Base-by-base conservation (phyloP, 768 basidiomycete species). In the Macrolepiota fuliginosa region DNA sequence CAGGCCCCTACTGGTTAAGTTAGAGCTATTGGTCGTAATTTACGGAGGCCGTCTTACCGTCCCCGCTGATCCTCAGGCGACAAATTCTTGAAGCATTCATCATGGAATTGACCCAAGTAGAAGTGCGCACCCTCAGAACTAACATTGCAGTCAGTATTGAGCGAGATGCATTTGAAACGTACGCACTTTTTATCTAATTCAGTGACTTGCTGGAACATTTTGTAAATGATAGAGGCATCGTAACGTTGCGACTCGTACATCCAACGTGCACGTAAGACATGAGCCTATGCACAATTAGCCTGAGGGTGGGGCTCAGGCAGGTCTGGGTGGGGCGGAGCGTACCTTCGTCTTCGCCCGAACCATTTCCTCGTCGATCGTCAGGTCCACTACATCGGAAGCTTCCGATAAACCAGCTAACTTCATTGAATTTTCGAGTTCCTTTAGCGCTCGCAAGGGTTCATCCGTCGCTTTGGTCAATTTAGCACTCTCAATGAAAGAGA, bases 71-170 rank as follows among this genome's bases (percentile, higher is more conserved):
- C 76, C 22, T 88, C 87, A 1, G 65, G 56, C 0, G 81, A 62
- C n/a, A 92, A 72, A 17, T 69, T 77, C 68, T 86, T 90, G 72
- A 76, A 89, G 61, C 82, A 86, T 56, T 88, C 83, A 67, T 99
- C 96, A 59, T 95, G 91, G 69, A 90, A 98, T 63, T 88, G 87
- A 0, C 96, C 96, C 9, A 92, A 79, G 71, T 96, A 86, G 67
- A 92, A 99, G 56, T 88, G 82, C 0, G 88, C 88, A 54, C 90
- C 93, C 72, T 98, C 96, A 86, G 88, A 90, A 22, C 89, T 92
- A 53, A 9, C 61, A 60, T 61, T 11, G 64, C 4, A 29, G 17
- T 49, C 47, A 46, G 35, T 25, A 29, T 11, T 27, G 25, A 54
- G 4, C 50, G 17, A 32, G 19, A 12, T 11, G 46, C 6, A n/a